Evolutionary conservation across 768 basidiomycete species (phyloP), one percentile per base, ranked within the genome.

Genomic region (Floccularia luteovirens): DNA sequence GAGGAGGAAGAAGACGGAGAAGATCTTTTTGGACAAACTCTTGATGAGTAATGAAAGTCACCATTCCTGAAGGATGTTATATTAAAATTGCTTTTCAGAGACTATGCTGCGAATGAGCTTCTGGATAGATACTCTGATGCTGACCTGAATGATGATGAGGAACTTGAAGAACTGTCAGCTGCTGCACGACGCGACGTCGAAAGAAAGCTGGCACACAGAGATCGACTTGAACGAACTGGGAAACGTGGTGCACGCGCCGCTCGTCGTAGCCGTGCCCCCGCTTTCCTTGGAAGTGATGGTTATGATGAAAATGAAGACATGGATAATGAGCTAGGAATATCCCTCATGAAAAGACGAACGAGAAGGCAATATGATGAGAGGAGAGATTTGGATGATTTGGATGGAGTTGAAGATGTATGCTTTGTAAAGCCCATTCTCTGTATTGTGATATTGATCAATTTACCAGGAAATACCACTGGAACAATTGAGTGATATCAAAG

Each of bases 401-500:
- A 91, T 36, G 92, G 86, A 23, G 59, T 82, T 13, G 91, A 91
- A 41, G 90, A 92, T 52, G 90, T 89, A 44, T 44, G 84, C 65
- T 20, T 2, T 21, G 10, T 22, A 21, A 22, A 28, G 10, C 10
- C 13, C 11, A 6, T n/a, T 20, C 11, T 24, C 31, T 14, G 31
- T 10, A 35, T n/a, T 10, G 24, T 24, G 28, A 38, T 35, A 22
- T 51, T 59, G 16, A 21, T 31, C 45, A 31, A 17, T 17, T 36
- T 24, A 34, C 11, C 54, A 96, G 90, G 92, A 97, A 61, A 73
- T 99, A 39, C 92, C 96, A 0, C 60, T 96, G 31, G 94, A 98
- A 56, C 90, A 99, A 65, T 70, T 99, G 7, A 89, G 90, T 44
- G 96, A 99, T 55, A 92, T 99, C 68, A 97, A 98, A 57, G 90